Conservation (phyloP, 768 basidiomycete genomes). For the Calvatia gigantea region DNA sequence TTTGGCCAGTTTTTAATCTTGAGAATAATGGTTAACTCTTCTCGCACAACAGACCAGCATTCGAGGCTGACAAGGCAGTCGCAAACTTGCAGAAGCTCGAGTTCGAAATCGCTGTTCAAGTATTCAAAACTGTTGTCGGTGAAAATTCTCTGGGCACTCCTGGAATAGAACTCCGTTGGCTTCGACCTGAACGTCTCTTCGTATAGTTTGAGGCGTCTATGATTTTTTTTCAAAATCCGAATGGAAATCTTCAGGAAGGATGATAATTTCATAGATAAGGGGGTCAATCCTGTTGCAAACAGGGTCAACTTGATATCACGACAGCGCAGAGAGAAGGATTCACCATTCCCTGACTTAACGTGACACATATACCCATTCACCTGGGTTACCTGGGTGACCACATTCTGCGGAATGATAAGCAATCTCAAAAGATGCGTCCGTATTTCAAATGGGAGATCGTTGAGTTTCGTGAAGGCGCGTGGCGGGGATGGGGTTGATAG, state of each 20-base stretch:
- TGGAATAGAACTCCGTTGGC: neutral
- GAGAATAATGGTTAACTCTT: neutral
- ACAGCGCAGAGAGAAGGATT: neutral
- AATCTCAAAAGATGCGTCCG: constrained; percentile 2
- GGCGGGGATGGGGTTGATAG: neutral
- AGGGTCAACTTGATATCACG: neutral
- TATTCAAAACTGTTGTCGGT: neutral
- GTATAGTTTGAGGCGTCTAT: neutral
- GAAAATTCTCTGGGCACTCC: neutral
- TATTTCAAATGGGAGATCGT: neutral
- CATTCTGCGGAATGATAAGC: neutral
- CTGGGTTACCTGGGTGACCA: neutral
- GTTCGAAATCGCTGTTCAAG: neutral
- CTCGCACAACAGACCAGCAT: neutral
- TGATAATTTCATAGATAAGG: neutral
- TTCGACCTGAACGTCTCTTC: neutral
- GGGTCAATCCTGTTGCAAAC: neutral
- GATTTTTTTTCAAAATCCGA: neutral
- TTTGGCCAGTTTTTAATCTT: neutral
- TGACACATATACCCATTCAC: neutral
- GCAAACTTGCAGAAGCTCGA: neutral
- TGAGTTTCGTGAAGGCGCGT: neutral
- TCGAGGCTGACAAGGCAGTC: neutral
- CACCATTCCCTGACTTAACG: constrained; percentile 4
- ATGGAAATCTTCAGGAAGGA: neutral